A percentile compares a stretch with the other conserved stretches of the same genome.
Conservation (phyloP, 2,329 filamentous ascomycete species). For the Beauveria sp. region DNA sequence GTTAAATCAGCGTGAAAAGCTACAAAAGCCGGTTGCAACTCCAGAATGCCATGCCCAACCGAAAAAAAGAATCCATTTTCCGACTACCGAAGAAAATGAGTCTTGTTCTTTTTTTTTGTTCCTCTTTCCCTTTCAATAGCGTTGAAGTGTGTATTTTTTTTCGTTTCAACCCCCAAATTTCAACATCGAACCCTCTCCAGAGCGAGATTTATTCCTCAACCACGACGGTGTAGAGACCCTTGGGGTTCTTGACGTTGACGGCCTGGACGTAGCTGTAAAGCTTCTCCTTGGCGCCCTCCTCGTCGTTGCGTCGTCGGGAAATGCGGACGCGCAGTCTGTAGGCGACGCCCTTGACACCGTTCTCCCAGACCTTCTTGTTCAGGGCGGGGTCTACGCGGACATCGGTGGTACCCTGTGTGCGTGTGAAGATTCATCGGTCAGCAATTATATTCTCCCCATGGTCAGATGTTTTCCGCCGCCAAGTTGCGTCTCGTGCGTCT, state of each 20-base stretch:
- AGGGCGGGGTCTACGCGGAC: slow-evolving; percentile 97
- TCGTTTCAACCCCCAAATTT: background rate
- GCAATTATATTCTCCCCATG: background rate
- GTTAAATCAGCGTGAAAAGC: slow-evolving; percentile 31
- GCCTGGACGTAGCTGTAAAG: slow-evolving; percentile 99
- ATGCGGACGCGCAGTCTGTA: slow-evolving; percentile 97
- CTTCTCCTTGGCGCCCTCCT: slow-evolving; percentile 99
- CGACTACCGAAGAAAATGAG: slow-evolving; percentile 25
- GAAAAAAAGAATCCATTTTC: slow-evolving; percentile 27
- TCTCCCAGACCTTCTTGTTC: slow-evolving; percentile 99
- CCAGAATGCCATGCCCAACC: slow-evolving; percentile 37
- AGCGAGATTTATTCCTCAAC: slow-evolving; percentile 53
- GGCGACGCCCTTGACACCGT: slow-evolving; percentile 96
- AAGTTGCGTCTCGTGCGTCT: background rate
- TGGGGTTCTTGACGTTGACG: slow-evolving; percentile 98
- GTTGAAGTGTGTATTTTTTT: slow-evolving; percentile 15
- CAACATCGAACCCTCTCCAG: background rate
- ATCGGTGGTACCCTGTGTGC: slow-evolving; percentile 76
- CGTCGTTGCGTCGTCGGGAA: slow-evolving; percentile 99
- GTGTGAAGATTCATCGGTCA: slow-evolving; percentile 4
- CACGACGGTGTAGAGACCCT: slow-evolving; percentile 89
- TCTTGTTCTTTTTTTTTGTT: slow-evolving; percentile 6
- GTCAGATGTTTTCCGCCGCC: background rate
- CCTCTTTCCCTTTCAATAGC: slow-evolving; percentile 8
- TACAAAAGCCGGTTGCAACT: slow-evolving; percentile 40